Evolutionary conservation across 108 stramenopile species (phyloP), one percentile per base, ranked within the genome.

Genomic region (Chaetoceros tenuissimus): DNA sequence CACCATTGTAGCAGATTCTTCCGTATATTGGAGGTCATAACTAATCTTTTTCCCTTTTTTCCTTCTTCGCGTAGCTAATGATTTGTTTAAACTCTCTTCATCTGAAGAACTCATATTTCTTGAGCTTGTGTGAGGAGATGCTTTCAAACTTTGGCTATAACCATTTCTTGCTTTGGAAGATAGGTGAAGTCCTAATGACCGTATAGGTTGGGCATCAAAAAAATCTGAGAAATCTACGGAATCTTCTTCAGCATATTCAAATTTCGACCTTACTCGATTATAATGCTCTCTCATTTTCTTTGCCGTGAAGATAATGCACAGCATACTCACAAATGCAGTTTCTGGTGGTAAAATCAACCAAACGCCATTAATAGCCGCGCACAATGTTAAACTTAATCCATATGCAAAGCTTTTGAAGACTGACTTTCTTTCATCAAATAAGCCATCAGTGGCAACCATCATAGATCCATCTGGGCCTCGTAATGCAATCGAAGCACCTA

Each of bases 391-490:
- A 3, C 75, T 72, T 53, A 93, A 53, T 3, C 92, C 92, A 44
- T 75, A n/a, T 0, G 77, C 89, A 74, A 93, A 93, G 19, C 55
- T 56, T 17, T 44, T 3, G 70, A 93, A 93, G 28, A 93, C 85
- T 2, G 59, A 51, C 0, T 30, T 49, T 24, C 92, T 77, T 72
- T 89, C 87, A 44, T 85, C 69, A 60, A 89, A 93, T 24, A 93
- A 53, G 24, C 85, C 87, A 60, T 94, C 94, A n/a, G 89, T 91
- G 13, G 94, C 94, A 0, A 82, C 79, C 74, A 89, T 82, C 94
- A 94, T 94, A 21, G 74, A 77, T 5, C 94, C 94, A 62, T 94
- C 89, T 0, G 94, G 94, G 26, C 94, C 94, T 20, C 94, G 82
- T 24, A 94, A 52, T 8, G 94, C 89, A 57, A 94, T 60, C 0